Conservation (phyloP, 73 alveolate genomes). For the Paramecium sonneborni region DNA sequence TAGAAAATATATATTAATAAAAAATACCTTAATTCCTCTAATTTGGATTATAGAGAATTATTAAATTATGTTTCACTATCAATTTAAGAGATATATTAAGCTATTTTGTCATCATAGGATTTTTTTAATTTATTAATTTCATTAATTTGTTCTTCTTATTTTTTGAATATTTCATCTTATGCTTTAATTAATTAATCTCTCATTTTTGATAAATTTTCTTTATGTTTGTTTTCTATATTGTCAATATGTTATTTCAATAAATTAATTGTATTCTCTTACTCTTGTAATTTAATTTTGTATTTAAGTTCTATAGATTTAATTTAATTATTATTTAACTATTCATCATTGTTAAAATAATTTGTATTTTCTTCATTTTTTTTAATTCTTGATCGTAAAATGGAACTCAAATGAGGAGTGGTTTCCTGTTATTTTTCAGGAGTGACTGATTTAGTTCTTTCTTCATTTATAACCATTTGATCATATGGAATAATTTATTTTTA, state of each 20-base stretch:
- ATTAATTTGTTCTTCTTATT: neutral
- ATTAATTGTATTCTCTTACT: constrained; percentile 27
- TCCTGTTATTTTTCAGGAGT: neutral
- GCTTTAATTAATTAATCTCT: constrained; percentile 41
- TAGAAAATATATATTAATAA: neutral
- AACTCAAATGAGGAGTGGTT: neutral
- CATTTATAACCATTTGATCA: constrained; percentile 18
- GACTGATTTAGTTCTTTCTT: constrained; percentile 5
- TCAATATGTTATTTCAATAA: constrained; percentile 28
- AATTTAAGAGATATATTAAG: neutral
- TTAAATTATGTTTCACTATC: constrained; percentile 28
- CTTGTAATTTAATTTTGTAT: neutral
- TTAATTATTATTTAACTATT: neutral
- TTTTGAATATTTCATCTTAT: constrained; percentile 1
- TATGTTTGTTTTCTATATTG: neutral
- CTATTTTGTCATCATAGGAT: neutral
- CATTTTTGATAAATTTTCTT: constrained; percentile 41
- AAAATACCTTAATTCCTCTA: constrained; percentile 5
- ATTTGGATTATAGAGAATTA: neutral
- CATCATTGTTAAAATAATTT: neutral
- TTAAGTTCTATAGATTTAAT: neutral
- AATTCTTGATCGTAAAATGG: constrained; percentile 4
- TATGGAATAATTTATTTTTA: constrained; percentile 14
- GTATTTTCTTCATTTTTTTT: neutral
- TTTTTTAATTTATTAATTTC: neutral